A percentile compares a stretch with the other conserved stretches of the same genome.
Evolutionary conservation across 2,329 filamentous ascomycete genomes (phyloP).

Genomic region (Xylariales sp.): DNA sequence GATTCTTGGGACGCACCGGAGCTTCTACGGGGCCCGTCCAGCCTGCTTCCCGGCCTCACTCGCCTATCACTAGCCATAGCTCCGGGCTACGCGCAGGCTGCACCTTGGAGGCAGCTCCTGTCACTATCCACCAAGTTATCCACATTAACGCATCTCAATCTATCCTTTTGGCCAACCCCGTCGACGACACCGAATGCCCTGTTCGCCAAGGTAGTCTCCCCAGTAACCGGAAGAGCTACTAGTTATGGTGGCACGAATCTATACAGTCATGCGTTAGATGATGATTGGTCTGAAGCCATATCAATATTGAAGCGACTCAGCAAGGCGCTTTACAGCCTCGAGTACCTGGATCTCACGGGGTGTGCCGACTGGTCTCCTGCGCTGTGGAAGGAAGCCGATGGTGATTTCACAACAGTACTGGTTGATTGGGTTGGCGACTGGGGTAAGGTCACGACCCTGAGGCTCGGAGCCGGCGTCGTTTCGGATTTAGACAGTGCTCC

Average conservation of each 20-base stretch:
- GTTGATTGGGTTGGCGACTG: slow-evolving; percentile 52
- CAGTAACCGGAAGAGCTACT: slow-evolving; percentile 34
- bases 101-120: slow-evolving; percentile 57
- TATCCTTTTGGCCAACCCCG: slow-evolving; percentile 60
- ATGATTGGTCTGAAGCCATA: slow-evolving; percentile 57
- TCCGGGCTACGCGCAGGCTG: slow-evolving; percentile 26
- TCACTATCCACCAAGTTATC: slow-evolving; percentile 46
- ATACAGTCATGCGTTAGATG: slow-evolving; percentile 54
- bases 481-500: slow-evolving; percentile 26
- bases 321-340: slow-evolving; percentile 50
- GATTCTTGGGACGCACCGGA: slow-evolving; percentile 51
- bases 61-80: slow-evolving; percentile 55
- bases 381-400: slow-evolving; percentile 35
- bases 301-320: slow-evolving; percentile 51
- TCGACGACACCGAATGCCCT: slow-evolving; percentile 51
- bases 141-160: slow-evolving; percentile 54
- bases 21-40: slow-evolving; percentile 15
- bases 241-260: slow-evolving; percentile 51
- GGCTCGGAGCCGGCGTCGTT: slow-evolving; percentile 41
- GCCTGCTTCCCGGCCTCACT: slow-evolving; percentile 52
- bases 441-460: slow-evolving; percentile 45
- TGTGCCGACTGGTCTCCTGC: slow-evolving; percentile 52
- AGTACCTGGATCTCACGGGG: slow-evolving; percentile 58
- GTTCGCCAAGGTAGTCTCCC: slow-evolving; percentile 40
- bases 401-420: slow-evolving; percentile 30